Base-by-base conservation (phyloP, 495 filamentous ascomycete genomes). In the Talaromyces borbonicus region DNA sequence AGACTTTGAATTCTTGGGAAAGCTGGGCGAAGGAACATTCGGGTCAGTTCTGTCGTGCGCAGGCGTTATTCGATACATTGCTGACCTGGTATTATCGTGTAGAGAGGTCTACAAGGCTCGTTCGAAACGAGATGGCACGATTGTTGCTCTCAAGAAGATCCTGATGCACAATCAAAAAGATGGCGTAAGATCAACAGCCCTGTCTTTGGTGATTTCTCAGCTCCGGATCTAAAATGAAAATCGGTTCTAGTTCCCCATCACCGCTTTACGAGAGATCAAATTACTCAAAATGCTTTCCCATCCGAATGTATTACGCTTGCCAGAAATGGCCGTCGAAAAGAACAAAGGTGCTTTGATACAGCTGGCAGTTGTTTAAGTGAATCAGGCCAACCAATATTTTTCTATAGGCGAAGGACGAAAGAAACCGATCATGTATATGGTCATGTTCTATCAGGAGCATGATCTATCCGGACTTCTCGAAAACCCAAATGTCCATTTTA, bases 391-490 rank as follows among this genome's bases (percentile, higher is more conserved):
- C 43, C 22, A 18, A 12, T n/a, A n/a, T n/a, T n/a, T n/a, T 15
- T 25, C 15, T 22, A 11, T 51, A 79, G 76, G 69, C 39, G 85
- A 90, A 60, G 87, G 85, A 53, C 76, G 80, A 39, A 92, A 89
- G 62, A 80, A 83, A 48, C 82, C 85, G 0, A 86, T 87, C 59
- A 85, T 97, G 74, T 97, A 95, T 60, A 99, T 99, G 92, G 92
- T 96, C 42, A 94, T 82, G 19, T 90, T 90, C 25, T 99, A 97
- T 59, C 95, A 97, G 90, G 92, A 97, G 55, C 92, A 99, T 59
- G 92, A 99, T 59, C 74, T 99, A 5, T 94, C 90, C 14, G 92
- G 92, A 44, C 77, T 99, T 11, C 77, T 99, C 50, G 92, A 96
- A 58, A 99, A 99, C 52, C 90, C 90, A 22, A 75, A 78, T 4